These are phyloP conservation scores for Lanzia echinophila DNA, from an alignment of 2,329 filamentous ascomycete species.

Conservation along the genomic window DNA sequence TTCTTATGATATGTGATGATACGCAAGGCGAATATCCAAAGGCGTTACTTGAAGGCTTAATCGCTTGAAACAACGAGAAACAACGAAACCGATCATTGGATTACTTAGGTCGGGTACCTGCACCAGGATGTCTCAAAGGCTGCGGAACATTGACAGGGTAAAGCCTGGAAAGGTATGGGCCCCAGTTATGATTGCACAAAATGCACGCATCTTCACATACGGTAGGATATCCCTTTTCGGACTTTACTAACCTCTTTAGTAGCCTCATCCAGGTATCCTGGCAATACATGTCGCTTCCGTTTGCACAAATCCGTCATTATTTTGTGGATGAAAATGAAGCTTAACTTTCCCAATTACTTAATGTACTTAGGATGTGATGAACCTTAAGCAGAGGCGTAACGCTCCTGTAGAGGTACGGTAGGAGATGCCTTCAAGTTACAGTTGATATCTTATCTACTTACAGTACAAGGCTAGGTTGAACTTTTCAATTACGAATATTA, in stretches of 20 bases:
- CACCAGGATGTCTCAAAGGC: conserved; percentile 8
- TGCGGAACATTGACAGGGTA: conserved; percentile 6
- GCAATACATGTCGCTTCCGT: background rate
- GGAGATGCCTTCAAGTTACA: background rate
- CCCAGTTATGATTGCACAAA: background rate
- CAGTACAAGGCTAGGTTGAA: background rate
- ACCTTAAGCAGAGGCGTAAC: background rate
- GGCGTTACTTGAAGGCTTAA: background rate
- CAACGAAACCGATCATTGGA: conserved; percentile 9
- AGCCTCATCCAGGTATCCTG: background rate
- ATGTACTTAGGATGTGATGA: background rate
- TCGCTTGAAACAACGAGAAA: conserved; percentile 9
- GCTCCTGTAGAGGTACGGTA: background rate
- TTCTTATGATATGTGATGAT: conserved; percentile 1
- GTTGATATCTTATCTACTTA: too few species aligned
- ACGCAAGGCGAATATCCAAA: background rate
- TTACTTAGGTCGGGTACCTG: conserved; percentile 9
- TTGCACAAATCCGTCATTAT: conserved; percentile 3
- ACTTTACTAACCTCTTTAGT: background rate
- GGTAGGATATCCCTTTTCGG: background rate
- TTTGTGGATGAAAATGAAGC: background rate
- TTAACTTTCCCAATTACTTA: background rate
- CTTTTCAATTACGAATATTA: background rate
- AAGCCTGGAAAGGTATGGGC: background rate
- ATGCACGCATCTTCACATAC: background rate